A percentile compares a stretch with the other conserved stretches of the same genome.
phyloP scores from a whole-genome alignment of 306 rosid species.

The Lagenaria siceraria region DNA sequence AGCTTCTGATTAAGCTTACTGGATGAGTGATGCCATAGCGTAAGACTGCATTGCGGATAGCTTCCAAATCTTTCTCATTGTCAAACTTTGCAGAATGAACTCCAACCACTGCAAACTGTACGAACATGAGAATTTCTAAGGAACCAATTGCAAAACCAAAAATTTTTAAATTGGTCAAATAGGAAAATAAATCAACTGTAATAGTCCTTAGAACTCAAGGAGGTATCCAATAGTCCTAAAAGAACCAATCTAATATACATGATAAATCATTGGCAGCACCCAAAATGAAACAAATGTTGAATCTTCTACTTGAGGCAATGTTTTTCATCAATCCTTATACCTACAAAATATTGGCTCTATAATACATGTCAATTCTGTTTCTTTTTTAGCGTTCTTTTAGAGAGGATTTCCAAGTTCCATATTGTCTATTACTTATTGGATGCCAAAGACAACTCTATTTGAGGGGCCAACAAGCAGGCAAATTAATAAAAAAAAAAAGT shows the following conservation, averaged over 20 bases:
- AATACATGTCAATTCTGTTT: background rate
- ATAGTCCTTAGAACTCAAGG: too few relatives aligned
- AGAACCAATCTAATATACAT: background rate
- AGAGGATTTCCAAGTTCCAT: background rate
- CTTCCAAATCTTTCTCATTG: constrained; percentile 93
- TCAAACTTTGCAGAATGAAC: constrained; percentile 98
- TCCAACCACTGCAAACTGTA: constrained; percentile 81
- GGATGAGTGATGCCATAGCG: constrained; percentile 92
- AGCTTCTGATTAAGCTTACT: constrained; percentile 33
- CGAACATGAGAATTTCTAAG: constrained; percentile 9
- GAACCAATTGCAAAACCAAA: background rate
- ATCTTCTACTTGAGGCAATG: background rate
- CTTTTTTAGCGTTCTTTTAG: background rate
- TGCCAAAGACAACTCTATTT: too few relatives aligned
- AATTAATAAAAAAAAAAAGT: too few relatives aligned
- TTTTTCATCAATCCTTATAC: background rate
- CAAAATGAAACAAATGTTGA: background rate
- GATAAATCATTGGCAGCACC: background rate
- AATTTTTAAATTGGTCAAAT: background rate
- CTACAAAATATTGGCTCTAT: background rate
- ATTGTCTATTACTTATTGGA: background rate
- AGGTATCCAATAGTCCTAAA: background rate
- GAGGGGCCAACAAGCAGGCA: too few relatives aligned
- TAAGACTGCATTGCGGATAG: constrained; percentile 89
- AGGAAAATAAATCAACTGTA: background rate